Evolutionary conservation across 2,329 filamentous ascomycete species (phyloP).

Genomic region (Pseudogymnoascus sp.): DNA sequence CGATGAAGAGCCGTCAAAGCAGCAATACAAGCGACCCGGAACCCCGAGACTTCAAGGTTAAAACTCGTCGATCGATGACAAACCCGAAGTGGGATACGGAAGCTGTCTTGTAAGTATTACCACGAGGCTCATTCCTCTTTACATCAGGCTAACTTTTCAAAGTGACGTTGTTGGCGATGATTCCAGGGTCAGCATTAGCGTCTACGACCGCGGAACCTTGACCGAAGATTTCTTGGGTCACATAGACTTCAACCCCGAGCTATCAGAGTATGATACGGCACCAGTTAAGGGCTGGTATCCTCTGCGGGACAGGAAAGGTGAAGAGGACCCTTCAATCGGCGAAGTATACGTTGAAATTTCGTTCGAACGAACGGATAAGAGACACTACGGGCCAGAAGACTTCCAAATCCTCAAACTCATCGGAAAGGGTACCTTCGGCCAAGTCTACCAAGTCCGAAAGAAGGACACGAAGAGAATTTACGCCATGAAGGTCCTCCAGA

Average conservation of each 20-base stretch:
- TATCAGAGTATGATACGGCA: slow-evolving; percentile 57
- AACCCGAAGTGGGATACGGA: slow-evolving; percentile 94
- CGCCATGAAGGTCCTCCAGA: slow-evolving; percentile 97
- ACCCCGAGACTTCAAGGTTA: slow-evolving; percentile 45
- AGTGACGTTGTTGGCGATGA: slow-evolving; percentile 92
- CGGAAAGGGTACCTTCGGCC: slow-evolving; percentile 95
- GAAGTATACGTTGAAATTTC: slow-evolving; percentile 82
- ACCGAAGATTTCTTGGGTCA: slow-evolving; percentile 90
- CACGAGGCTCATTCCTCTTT: not conserved
- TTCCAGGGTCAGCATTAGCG: slow-evolving; percentile 83
- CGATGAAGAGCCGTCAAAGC: slow-evolving; percentile 93
- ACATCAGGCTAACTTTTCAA: slow-evolving; percentile 15
- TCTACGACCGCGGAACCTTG: slow-evolving; percentile 75
- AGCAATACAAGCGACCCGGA: slow-evolving; percentile 84
- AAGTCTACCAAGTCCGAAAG: slow-evolving; percentile 97
- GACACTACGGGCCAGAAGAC: slow-evolving; percentile 86
- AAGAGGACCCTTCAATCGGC: slow-evolving; percentile 70
- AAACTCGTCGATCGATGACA: slow-evolving; percentile 57
- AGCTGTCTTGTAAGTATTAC: slow-evolving; percentile 75
- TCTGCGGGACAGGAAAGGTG: slow-evolving; percentile 68
- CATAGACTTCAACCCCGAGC: slow-evolving; percentile 68
- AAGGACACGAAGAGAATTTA: slow-evolving; percentile 94
- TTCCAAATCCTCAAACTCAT: slow-evolving; percentile 95
- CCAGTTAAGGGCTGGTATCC: slow-evolving; percentile 80
- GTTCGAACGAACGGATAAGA: slow-evolving; percentile 83